Base-by-base conservation (phyloP, 176 grass and related monocot genomes). In the Hordeum vulgare region DNA sequence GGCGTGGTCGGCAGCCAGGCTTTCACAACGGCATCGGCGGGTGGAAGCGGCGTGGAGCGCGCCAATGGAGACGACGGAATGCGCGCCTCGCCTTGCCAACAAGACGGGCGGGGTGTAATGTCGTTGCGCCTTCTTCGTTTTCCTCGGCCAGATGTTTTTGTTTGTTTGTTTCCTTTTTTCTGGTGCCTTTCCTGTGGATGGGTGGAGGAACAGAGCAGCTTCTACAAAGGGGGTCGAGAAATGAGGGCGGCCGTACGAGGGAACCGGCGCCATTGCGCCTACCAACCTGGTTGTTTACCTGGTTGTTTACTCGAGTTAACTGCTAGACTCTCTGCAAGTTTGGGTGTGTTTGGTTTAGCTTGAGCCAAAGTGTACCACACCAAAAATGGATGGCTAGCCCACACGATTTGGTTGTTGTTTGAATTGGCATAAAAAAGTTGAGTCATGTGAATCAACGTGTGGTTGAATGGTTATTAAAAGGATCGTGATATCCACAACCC, bases 171-270 rank as follows among this genome's bases (percentile, higher is more conserved):
- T 80, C 51, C 1, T 53, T 53, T 53, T 15, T 3, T 69, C 13
- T 24, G 34, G 45, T 72, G 14, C 58, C 81, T 85, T 85, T 86
- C 66, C 83, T 90, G 74, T 90, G 74, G 84, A 90, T 45, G 74
- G 66, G 78, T 73, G 73, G 71, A 63, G 61, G 69, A 86, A 84
- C 60, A 84, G 64, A 61, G 61, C 35, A 40, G 21, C 64, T 64
- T 73, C 54, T 12, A 4, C 13, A 11, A 11, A 13, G 61, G 3
- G 58, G 37, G 8, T 63, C 79, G 74, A 90, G 34, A 83, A 83
- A 83, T 47, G 20, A 74, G 88, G 83, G 35, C 33, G 74, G 66
- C 79, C 88, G 57, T 66, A 74, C 8, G 79, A 73, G 11, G 66
- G 78, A 78, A 78, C 58, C 73, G 74, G 66, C 74, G 66, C 58